Conservation (phyloP, 345 rosid species). For the Lepidium africanum region DNA sequence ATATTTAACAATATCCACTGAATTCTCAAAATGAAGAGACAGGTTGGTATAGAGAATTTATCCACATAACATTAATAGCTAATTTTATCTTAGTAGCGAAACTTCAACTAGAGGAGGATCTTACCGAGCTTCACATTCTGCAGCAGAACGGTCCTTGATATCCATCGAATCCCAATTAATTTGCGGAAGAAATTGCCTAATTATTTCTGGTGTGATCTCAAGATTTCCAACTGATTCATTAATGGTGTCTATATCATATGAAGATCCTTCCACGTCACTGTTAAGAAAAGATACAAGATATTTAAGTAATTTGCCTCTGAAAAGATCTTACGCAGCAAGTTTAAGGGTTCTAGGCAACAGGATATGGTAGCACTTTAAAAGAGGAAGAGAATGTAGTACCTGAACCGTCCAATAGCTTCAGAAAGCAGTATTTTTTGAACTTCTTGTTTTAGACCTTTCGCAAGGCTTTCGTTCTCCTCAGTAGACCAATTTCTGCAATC, state of each 20-base stretch:
- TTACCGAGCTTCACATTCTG: constrained; percentile 90
- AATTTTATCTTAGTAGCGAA: background rate
- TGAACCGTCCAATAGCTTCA: constrained; percentile 45
- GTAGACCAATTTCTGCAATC: constrained; percentile 63
- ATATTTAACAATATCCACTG: background rate
- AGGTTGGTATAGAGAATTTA: background rate
- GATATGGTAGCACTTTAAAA: background rate
- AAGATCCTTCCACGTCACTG: constrained; percentile 39
- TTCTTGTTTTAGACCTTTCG: constrained; percentile 66
- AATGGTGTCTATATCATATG: constrained; percentile 49
- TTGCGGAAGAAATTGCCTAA: constrained; percentile 70
- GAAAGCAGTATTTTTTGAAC: constrained; percentile 60
- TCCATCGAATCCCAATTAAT: constrained; percentile 70
- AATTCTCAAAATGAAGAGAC: background rate
- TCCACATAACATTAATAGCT: background rate
- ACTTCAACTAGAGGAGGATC: constrained; percentile 11
- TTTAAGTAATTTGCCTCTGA: background rate
- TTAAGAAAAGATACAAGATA: background rate
- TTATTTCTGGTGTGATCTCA: constrained; percentile 66
- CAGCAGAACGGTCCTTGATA: constrained; percentile 54
- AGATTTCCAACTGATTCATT: constrained; percentile 48
- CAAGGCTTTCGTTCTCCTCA: constrained; percentile 62
- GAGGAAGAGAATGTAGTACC: constrained; percentile 35
- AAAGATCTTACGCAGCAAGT: background rate
- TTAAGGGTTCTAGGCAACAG: background rate